Percentiles rank a stretch among this genome's conserved stretches.
Conservation (phyloP, 805 yeast species). For the Ogataea dorogensis region DNA sequence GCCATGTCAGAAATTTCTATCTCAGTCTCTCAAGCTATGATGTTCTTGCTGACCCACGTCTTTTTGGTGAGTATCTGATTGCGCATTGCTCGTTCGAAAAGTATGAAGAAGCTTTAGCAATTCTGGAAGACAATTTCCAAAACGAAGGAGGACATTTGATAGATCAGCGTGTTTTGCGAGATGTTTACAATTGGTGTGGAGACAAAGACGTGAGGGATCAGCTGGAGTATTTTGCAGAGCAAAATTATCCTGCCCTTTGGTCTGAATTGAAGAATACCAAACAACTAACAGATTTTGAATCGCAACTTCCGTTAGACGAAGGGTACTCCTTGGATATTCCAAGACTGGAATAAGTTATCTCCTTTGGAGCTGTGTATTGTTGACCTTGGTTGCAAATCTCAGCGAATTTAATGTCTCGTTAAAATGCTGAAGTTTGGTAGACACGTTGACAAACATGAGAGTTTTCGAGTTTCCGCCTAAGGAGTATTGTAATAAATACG, state of each 20-base stretch:
- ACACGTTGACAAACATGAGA: slow-evolving; percentile 86
- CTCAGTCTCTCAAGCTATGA: slow-evolving; percentile 52
- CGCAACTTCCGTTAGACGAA: slow-evolving; percentile 16
- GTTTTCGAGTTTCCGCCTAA: slow-evolving; percentile 85
- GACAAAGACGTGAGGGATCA: slow-evolving; percentile 35
- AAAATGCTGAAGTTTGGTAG: slow-evolving; percentile 60
- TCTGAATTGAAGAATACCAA: slow-evolving; percentile 30
- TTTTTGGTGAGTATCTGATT: slow-evolving; percentile 59
- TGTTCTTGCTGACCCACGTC: slow-evolving; percentile 49
- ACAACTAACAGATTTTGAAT: slow-evolving; percentile 25
- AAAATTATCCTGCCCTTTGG: slow-evolving; percentile 39
- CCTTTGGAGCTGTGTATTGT: slow-evolving; percentile 41
- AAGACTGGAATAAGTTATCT: slow-evolving; percentile 1
- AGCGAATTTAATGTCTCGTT: slow-evolving; percentile 82
- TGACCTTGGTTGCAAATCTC: slow-evolving; percentile 85
- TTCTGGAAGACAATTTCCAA: slow-evolving; percentile 47
- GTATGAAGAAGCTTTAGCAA: slow-evolving; percentile 52
- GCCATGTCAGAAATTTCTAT: slow-evolving; percentile 63
- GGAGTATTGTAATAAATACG: slow-evolving; percentile 81
- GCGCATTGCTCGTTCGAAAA: slow-evolving; percentile 70
- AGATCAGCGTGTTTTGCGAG: slow-evolving; percentile 43
- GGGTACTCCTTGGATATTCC: slow-evolving; percentile 27
- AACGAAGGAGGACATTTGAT: slow-evolving; percentile 42
- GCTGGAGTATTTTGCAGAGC: slow-evolving; percentile 40
- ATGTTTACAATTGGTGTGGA: slow-evolving; percentile 48